phyloP scores from a whole-genome alignment of 2,329 filamentous ascomycete species.

The Cordyceps militaris region DNA sequence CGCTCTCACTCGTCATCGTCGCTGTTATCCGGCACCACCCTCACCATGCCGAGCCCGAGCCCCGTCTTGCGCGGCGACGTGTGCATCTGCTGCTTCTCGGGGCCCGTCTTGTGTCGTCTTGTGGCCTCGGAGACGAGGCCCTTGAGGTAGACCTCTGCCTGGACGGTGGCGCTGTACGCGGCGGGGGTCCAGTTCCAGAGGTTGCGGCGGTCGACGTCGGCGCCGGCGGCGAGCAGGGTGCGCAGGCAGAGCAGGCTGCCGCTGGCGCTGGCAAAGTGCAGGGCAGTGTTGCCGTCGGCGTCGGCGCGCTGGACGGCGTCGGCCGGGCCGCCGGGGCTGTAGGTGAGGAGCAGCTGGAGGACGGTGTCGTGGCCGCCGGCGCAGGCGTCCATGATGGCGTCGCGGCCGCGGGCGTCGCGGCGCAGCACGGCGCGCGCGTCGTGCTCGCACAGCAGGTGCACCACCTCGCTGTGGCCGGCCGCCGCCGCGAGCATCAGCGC shows the following conservation, averaged over 20 bases:
- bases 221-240: constrained; percentile 70
- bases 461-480: constrained; percentile 64
- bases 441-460: constrained; percentile 59
- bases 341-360: constrained; percentile 58
- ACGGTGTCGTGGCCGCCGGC: constrained; percentile 55
- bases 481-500: constrained; percentile 71
- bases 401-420: constrained; percentile 60
- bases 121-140: constrained; percentile 66
- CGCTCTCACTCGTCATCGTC: constrained; percentile 26
- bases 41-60: constrained; percentile 36
- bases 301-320: constrained; percentile 54
- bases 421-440: constrained; percentile 58
- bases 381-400: constrained; percentile 63
- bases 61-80: constrained; percentile 22
- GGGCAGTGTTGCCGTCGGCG: constrained; percentile 70
- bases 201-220: constrained; percentile 66
- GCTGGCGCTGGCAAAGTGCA: constrained; percentile 79
- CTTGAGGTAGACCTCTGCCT: constrained; percentile 80
- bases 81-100: constrained; percentile 28
- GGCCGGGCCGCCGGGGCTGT: constrained; percentile 46
- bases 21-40: constrained; percentile 37
- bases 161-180: constrained; percentile 74
- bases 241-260: constrained; percentile 72
- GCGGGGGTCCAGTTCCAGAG: constrained; percentile 74
- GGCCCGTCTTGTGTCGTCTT: constrained; percentile 39